A percentile compares a stretch with the other conserved stretches of the same genome.
phyloP scores from a whole-genome alignment of 129 eudicot genomes.

The Flaveria sonorensis region DNA sequence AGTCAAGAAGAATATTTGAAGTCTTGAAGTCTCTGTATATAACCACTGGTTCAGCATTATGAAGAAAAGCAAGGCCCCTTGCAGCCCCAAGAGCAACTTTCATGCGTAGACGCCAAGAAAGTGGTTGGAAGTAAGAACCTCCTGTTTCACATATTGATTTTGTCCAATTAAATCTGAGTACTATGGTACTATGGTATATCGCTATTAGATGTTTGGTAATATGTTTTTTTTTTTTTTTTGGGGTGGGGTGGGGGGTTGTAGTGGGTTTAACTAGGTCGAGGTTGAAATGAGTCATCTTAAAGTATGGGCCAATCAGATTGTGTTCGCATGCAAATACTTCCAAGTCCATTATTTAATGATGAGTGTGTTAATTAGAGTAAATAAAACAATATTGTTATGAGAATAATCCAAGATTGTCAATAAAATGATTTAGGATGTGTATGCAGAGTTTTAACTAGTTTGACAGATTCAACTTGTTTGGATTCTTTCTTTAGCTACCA shows the following conservation, averaged over 20 bases:
- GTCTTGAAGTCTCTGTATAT: conserved; percentile 93
- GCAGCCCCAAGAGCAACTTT: conserved; percentile 95
- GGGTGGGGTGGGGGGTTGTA: background rate
- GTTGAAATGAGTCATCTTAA: background rate
- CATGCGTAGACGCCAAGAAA: conserved; percentile 75
- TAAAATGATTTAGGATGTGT: background rate
- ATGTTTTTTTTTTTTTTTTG: too few species aligned
- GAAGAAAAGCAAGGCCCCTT: conserved; percentile 89
- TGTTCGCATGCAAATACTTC: background rate
- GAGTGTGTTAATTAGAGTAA: background rate
- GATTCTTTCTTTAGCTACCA: conserved; percentile 1
- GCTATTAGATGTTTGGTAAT: background rate
- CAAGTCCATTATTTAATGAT: background rate
- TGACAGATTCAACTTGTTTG: background rate
- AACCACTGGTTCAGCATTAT: conserved; percentile 66
- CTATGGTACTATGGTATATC: background rate
- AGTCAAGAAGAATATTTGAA: conserved; percentile 85
- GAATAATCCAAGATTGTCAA: background rate
- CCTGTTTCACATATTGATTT: conserved; percentile 41
- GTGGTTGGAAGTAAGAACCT: conserved; percentile 81
- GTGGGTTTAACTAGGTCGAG: background rate
- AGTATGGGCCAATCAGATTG: background rate
- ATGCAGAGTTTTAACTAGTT: background rate
- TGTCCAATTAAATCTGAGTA: conserved; percentile 7
- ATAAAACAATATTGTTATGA: background rate